Conservation (phyloP, 2,329 filamentous ascomycete species). For the Tolypocladium cylindrosporum region DNA sequence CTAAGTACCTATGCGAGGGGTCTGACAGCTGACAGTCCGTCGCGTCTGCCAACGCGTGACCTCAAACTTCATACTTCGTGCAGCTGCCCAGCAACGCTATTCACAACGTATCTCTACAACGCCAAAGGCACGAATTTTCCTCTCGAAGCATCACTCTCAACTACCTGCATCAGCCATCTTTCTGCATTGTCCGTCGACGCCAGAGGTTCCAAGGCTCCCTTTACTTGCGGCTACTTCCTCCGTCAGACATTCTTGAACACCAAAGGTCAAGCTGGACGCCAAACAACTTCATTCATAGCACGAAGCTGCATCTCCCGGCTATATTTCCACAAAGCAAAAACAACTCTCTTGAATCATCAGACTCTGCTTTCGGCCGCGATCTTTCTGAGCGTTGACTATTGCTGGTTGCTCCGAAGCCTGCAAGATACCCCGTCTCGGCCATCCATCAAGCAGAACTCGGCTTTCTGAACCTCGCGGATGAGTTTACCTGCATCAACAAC, state of each 20-base stretch:
- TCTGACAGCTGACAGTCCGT: no score
- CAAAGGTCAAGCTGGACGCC: neutral
- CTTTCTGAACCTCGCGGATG: no score
- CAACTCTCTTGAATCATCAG: neutral
- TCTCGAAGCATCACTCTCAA: neutral
- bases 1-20: no score
- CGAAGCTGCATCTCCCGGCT: neutral
- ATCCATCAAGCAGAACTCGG: no score
- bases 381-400: neutral
- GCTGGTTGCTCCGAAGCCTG: neutral
- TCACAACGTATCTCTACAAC: no score
- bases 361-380: neutral
- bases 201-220: neutral
- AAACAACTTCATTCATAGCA: neutral
- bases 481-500: no score
- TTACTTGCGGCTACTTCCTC: neutral
- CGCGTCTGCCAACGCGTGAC: neutral
- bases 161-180: neutral
- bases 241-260: neutral
- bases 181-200: neutral
- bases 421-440: no score
- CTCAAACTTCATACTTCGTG: neutral
- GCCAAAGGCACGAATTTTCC: neutral
- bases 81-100: no score
- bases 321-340: neutral